phyloP scores from a whole-genome alignment of 306 rosid species.

The Cicer cuneatum region DNA sequence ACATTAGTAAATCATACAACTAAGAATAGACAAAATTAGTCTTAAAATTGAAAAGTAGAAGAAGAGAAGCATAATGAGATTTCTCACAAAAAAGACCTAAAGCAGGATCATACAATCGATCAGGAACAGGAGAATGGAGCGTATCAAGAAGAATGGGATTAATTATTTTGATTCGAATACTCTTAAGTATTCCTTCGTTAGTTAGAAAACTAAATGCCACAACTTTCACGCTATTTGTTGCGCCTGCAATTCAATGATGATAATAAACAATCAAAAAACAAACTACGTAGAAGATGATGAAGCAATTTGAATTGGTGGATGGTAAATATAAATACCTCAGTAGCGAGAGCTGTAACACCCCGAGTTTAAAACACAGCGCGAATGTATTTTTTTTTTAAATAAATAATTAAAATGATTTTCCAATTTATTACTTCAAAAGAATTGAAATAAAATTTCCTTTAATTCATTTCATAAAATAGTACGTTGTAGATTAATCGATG shows the following conservation, averaged over 20 bases:
- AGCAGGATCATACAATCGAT: slow-evolving; percentile 84
- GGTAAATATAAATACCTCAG: background rate
- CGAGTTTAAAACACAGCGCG: too few relatives aligned
- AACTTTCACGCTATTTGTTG: slow-evolving; percentile 60
- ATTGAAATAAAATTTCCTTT: too few relatives aligned
- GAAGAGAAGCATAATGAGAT: slow-evolving; percentile 54
- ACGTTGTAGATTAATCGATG: too few relatives aligned
- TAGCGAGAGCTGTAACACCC: background rate
- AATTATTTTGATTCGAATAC: slow-evolving; percentile 61
- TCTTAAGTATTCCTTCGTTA: slow-evolving; percentile 59
- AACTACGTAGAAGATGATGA: background rate
- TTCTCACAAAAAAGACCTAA: slow-evolving; percentile 70
- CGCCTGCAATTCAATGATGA: slow-evolving; percentile 54
- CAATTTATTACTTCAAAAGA: too few relatives aligned
- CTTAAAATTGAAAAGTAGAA: too few relatives aligned
- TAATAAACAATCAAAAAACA: background rate
- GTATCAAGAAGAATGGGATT: slow-evolving; percentile 49
- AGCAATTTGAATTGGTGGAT: too few relatives aligned
- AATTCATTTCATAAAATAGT: too few relatives aligned
- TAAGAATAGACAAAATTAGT: too few relatives aligned
- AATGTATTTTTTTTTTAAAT: too few relatives aligned
- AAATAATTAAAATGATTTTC: too few relatives aligned
- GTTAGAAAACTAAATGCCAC: slow-evolving; percentile 74
- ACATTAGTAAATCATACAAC: too few relatives aligned
- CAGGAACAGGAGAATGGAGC: slow-evolving; percentile 54